Conservation (phyloP, 345 rosid genomes). For the Pugionium cornutum region DNA sequence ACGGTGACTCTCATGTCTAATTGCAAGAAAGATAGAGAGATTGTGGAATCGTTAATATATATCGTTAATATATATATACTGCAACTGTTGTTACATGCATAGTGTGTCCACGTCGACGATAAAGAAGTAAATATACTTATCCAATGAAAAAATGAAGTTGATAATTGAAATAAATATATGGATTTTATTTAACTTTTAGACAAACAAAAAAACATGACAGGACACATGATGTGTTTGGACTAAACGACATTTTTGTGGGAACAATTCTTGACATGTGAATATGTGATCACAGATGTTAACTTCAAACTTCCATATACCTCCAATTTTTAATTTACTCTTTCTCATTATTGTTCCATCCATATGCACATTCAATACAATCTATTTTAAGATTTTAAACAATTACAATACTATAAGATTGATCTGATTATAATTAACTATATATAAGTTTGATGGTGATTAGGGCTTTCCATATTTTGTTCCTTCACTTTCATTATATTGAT, state of each 20-base stretch:
- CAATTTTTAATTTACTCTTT: neutral
- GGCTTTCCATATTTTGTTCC: no score
- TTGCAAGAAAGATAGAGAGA: slow-evolving; percentile 7
- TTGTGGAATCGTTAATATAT: neutral
- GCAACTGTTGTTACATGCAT: slow-evolving; percentile 21
- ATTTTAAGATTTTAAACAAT: neutral
- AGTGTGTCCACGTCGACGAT: slow-evolving; percentile 3
- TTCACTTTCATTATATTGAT: no score
- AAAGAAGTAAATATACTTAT: slow-evolving; percentile 7
- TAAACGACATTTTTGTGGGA: slow-evolving; percentile 37
- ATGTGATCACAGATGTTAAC: slow-evolving; percentile 31
- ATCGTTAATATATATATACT: neutral
- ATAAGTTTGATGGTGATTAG: no score
- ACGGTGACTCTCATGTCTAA: neutral
- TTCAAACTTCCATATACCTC: slow-evolving; percentile 24
- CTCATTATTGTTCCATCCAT: neutral
- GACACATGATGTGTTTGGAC: slow-evolving; percentile 37
- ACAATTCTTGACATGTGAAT: slow-evolving; percentile 15
- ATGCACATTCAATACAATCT: neutral
- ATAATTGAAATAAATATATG: neutral
- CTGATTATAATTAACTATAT: neutral
- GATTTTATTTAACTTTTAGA: neutral
- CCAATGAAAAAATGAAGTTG: neutral
- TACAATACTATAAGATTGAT: neutral
- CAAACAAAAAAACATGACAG: neutral